Evolutionary conservation across 192 early-diverging fungal species (phyloP).

Genomic region (Spinellus fusiger): DNA sequence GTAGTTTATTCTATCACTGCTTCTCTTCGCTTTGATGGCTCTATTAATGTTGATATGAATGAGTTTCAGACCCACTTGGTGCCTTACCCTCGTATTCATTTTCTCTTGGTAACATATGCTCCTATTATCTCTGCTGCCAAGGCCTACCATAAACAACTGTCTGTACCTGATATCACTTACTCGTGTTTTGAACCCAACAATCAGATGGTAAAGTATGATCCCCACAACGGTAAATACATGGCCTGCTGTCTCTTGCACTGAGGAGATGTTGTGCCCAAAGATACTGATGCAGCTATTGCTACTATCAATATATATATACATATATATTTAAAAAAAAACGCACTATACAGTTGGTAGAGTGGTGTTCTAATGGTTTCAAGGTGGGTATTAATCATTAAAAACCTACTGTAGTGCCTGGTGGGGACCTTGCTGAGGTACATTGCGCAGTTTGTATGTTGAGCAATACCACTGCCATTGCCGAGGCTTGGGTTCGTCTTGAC

Average conservation of each 20-base stretch:
- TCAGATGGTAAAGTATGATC: constrained; percentile 99
- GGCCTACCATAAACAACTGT: constrained; percentile 92
- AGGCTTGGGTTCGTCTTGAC: constrained; percentile 97
- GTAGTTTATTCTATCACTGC: constrained; percentile 99
- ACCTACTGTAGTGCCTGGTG: constrained; percentile 84
- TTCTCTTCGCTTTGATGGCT: constrained; percentile 96
- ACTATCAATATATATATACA: no score
- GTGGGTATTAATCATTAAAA: constrained; percentile 95
- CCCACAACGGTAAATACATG: constrained; percentile 97
- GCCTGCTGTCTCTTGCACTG: constrained; percentile 97
- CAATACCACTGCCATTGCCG: constrained; percentile 98
- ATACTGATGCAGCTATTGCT: constrained; percentile 86
- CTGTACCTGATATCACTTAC: constrained; percentile 90
- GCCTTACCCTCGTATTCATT: constrained; percentile 98
- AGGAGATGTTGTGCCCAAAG: constrained; percentile 97
- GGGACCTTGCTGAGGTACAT: constrained; percentile 91
- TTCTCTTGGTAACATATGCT: constrained; percentile 96
- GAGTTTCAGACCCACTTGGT: constrained; percentile 99
- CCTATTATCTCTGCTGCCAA: constrained; percentile 94
- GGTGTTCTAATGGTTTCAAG: constrained; percentile 99
- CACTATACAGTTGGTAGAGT: constrained; percentile 97
- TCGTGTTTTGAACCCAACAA: constrained; percentile 96
- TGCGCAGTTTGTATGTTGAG: constrained; percentile 94
- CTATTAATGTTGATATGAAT: constrained; percentile 95
- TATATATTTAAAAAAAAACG: constrained; percentile 94